These are phyloP conservation scores for Neofusicoccum ribis DNA, from an alignment of 2,329 filamentous ascomycete species.

Conservation along the genomic window DNA sequence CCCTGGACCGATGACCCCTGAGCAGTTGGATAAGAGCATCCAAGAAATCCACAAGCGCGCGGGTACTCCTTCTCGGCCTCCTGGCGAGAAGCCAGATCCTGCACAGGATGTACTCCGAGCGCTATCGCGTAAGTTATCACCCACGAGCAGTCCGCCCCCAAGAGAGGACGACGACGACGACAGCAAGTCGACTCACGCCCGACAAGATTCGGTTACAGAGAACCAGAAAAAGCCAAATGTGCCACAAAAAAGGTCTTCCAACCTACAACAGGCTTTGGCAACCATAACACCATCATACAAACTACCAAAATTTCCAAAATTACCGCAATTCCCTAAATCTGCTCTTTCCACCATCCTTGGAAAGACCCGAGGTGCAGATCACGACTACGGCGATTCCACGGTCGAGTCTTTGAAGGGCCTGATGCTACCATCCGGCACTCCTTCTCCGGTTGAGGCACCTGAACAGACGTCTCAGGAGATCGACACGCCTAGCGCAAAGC, in stretches of 20 bases:
- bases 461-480: slow-evolving; percentile 31
- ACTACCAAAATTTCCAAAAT: neutral
- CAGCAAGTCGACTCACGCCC: no score
- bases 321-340: slow-evolving; percentile 31
- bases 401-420: slow-evolving; percentile 51
- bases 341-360: slow-evolving; percentile 44
- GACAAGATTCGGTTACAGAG: no score
- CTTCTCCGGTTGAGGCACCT: slow-evolving; percentile 15
- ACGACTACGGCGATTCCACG: slow-evolving; percentile 47
- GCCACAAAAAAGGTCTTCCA: no score
- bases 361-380: slow-evolving; percentile 27
- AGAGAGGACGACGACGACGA: neutral
- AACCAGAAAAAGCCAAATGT: no score
- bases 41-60: no score
- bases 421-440: slow-evolving; percentile 30
- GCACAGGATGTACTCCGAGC: slow-evolving; percentile 4
- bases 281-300: no score
- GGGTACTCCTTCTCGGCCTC: no score
- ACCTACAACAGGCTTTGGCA: no score
- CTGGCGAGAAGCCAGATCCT: slow-evolving; percentile 27
- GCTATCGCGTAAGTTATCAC: slow-evolving; percentile 20
- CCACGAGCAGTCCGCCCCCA: slow-evolving; percentile 15
- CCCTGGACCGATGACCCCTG: no score
- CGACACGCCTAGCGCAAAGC: slow-evolving; percentile 28
- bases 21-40: no score